Evolutionary conservation across 352 stramenopile genomes (phyloP).

Genomic region (Phytopythium chamaehyphon): DNA sequence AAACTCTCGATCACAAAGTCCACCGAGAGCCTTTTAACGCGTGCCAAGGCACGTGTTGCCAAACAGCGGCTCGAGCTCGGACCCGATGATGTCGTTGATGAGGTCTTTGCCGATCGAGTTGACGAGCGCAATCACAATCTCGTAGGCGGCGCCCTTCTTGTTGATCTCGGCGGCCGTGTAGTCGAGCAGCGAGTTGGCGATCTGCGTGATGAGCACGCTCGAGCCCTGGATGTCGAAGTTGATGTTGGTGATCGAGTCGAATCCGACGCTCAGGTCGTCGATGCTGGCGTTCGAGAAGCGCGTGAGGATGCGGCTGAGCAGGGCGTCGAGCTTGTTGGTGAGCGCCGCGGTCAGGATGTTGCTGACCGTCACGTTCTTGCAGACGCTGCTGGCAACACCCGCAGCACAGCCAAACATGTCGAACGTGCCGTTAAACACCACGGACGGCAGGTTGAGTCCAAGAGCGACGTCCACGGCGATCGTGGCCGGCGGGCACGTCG

Average conservation of each 20-base stretch:
- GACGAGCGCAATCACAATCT: slow-evolving; percentile 26
- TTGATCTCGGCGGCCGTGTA: slow-evolving; percentile 47
- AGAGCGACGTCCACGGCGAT: slow-evolving; percentile 26
- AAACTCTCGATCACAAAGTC: no score
- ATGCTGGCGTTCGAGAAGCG: slow-evolving; percentile 37
- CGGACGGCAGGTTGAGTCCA: slow-evolving; percentile 17
- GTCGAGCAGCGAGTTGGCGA: slow-evolving; percentile 42
- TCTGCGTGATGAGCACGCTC: slow-evolving; percentile 27
- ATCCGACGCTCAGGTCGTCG: slow-evolving; percentile 24
- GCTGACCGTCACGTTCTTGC: slow-evolving; percentile 28
- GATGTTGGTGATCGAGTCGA: slow-evolving; percentile 37
- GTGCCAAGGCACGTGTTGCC: slow-evolving; percentile 37
- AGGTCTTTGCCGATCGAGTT: slow-evolving; percentile 41
- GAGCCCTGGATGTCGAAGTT: slow-evolving; percentile 40
- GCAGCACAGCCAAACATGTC: slow-evolving; percentile 19
- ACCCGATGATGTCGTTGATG: slow-evolving; percentile 44
- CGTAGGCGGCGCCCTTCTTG: slow-evolving; percentile 59
- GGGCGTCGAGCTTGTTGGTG: slow-evolving; percentile 11
- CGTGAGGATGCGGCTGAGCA: slow-evolving; percentile 28
- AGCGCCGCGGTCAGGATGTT: slow-evolving; percentile 29
- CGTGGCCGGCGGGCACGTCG: slow-evolving; percentile 17
- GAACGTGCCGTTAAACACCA: slow-evolving; percentile 18
- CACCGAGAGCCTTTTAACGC: background rate
- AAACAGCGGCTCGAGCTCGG: slow-evolving; percentile 42
- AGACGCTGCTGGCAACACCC: slow-evolving; percentile 13